Evolutionary conservation across 164 flowering plant genomes (phyloP).

Genomic region (Stephania cephalantha): DNA sequence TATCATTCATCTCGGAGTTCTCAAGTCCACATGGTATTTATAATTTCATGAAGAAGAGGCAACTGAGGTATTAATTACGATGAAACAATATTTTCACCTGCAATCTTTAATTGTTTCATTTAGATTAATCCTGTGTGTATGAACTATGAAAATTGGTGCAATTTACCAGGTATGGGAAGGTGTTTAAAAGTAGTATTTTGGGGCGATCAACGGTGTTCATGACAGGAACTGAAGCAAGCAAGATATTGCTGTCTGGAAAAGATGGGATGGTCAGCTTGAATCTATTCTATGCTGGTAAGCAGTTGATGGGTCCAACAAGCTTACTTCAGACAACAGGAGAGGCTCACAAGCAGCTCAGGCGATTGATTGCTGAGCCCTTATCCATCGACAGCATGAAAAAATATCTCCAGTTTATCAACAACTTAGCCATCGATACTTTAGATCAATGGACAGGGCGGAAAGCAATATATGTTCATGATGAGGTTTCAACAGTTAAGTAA

Average conservation of each 20-base stretch:
- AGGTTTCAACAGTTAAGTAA: constrained; percentile 48
- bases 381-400: constrained; percentile 56
- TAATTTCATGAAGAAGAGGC: constrained; percentile 57
- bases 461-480: constrained; percentile 44
- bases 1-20: constrained; percentile 45
- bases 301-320: constrained; percentile 58
- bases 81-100: background rate
- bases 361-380: constrained; percentile 54
- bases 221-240: constrained; percentile 70
- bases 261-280: constrained; percentile 66
- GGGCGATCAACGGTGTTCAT: constrained; percentile 53
- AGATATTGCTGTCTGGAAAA: constrained; percentile 53
- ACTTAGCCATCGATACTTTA: constrained; percentile 41
- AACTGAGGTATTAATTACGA: constrained; percentile 33
- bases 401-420: constrained; percentile 48
- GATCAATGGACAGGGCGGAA: constrained; percentile 47
- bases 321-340: constrained; percentile 55
- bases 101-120: background rate
- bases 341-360: constrained; percentile 51
- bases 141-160: background rate
- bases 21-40: constrained; percentile 54
- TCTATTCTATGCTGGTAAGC: constrained; percentile 56
- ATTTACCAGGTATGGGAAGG: constrained; percentile 50
- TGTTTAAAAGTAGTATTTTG: constrained; percentile 44
- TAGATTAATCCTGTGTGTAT: background rate